phyloP scores from a whole-genome alignment of 2,329 filamentous ascomycete genomes.

The Arthrobotrys sphaeroides region DNA sequence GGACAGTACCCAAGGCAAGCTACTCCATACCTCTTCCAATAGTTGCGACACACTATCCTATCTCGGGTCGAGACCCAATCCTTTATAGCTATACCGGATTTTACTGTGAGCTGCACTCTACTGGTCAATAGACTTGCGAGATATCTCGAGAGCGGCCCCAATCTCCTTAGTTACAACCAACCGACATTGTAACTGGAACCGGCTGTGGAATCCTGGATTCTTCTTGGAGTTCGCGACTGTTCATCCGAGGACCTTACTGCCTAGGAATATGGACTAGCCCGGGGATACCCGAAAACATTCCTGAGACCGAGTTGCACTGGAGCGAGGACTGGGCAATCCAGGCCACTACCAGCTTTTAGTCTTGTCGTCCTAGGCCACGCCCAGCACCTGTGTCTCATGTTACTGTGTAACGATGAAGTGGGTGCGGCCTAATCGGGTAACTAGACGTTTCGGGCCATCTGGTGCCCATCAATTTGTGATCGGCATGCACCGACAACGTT shows the following conservation, averaged over 20 bases:
- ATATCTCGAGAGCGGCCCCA: too few species aligned
- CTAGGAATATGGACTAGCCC: background rate
- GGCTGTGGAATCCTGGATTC: too few species aligned
- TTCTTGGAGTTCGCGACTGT: too few species aligned
- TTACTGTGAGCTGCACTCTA: too few species aligned
- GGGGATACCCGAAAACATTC: background rate
- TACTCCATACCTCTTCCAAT: too few species aligned
- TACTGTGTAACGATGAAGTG: background rate
- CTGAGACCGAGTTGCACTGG: constrained; percentile 32
- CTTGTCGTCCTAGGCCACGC: background rate
- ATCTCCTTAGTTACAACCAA: too few species aligned
- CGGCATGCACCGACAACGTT: background rate
- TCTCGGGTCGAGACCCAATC: too few species aligned
- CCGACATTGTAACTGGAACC: too few species aligned
- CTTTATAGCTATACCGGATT: too few species aligned
- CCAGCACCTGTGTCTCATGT: background rate
- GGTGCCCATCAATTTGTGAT: background rate
- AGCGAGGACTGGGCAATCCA: constrained; percentile 52
- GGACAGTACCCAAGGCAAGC: background rate
- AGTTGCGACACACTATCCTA: too few species aligned
- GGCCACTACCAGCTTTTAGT: background rate
- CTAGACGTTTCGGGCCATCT: background rate
- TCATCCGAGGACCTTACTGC: too few species aligned
- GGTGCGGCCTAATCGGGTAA: background rate
- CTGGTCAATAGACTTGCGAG: too few species aligned